Evolutionary conservation across 2,329 filamentous ascomycete genomes (phyloP).

Genomic region (Aureobasidium musti): DNA sequence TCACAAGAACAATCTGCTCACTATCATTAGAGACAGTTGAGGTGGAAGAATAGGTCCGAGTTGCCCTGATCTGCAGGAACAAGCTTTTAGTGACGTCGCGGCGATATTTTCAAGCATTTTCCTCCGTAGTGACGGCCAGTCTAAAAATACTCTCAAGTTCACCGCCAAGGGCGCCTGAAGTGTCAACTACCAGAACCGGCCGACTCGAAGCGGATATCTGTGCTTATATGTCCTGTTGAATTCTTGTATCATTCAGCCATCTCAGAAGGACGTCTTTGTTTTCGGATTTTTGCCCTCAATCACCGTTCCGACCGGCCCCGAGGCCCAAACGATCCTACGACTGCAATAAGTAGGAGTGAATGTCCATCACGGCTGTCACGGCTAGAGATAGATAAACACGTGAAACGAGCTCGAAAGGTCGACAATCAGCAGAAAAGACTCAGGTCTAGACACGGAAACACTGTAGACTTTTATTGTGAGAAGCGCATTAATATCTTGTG

Average conservation of each 20-base stretch:
- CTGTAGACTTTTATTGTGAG: constrained; percentile 1
- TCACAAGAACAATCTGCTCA: not conserved
- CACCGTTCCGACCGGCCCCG: not conserved
- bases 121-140: not conserved
- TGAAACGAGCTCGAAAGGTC: not conserved
- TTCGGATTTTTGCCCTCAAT: not conserved
- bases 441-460: not conserved
- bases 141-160: not conserved
- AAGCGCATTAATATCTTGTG: not conserved
- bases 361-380: constrained; percentile 25
- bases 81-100: constrained; percentile 6
- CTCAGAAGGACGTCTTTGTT: not conserved
- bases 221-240: too few species aligned
- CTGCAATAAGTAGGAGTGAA: not conserved
- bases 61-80: constrained; percentile 19
- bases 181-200: too few species aligned
- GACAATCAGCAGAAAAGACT: too few species aligned
- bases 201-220: too few species aligned
- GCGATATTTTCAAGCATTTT: not conserved
- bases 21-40: not conserved
- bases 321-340: not conserved
- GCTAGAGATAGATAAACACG: not conserved
- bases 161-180: not conserved
- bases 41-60: not conserved
- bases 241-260: not conserved